A percentile compares a stretch with the other conserved stretches of the same genome.
phyloP scores from a whole-genome alignment of 2,329 filamentous ascomycete genomes.

The Elsinoe necatrix region DNA sequence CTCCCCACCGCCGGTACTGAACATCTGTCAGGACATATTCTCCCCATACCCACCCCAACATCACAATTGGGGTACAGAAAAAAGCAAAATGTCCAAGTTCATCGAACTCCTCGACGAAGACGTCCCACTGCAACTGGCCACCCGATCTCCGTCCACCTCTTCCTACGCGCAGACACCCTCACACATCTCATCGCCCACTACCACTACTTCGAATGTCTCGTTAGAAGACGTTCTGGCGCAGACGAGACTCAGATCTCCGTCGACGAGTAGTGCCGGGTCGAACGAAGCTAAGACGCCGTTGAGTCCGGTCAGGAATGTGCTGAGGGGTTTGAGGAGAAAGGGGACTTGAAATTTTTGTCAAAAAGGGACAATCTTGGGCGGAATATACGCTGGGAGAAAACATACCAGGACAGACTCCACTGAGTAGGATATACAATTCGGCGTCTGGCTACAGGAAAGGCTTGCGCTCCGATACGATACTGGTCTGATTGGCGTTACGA shows the following conservation, averaged over 20 bases:
- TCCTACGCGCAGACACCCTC: not conserved
- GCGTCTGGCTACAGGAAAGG: not conserved
- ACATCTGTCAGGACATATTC: not conserved
- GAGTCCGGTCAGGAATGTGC: not conserved
- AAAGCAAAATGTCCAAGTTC: constrained; percentile 18
- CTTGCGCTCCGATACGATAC: not conserved
- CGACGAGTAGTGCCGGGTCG: not conserved
- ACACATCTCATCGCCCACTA: not conserved
- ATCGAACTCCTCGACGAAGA: constrained; percentile 17
- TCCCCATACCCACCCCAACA: too few relatives aligned
- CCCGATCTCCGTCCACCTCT: not conserved
- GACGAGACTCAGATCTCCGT: constrained; percentile 16
- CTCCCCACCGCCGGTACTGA: not conserved
- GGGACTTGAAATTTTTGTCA: too few relatives aligned
- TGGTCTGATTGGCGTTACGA: not conserved
- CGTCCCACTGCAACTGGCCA: not conserved
- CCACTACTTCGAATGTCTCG: constrained; percentile 15
- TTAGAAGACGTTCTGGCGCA: constrained; percentile 18
- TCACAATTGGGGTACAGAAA: too few relatives aligned
- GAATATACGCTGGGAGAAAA: too few relatives aligned
- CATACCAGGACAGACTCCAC: not conserved
- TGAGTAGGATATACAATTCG: too few relatives aligned
- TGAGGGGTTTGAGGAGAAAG: constrained; percentile 1
- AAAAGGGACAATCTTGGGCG: too few relatives aligned
- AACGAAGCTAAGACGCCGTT: not conserved